Base-by-base conservation (phyloP, 2,329 filamentous ascomycete genomes). In the Alternaria ventricosa region DNA sequence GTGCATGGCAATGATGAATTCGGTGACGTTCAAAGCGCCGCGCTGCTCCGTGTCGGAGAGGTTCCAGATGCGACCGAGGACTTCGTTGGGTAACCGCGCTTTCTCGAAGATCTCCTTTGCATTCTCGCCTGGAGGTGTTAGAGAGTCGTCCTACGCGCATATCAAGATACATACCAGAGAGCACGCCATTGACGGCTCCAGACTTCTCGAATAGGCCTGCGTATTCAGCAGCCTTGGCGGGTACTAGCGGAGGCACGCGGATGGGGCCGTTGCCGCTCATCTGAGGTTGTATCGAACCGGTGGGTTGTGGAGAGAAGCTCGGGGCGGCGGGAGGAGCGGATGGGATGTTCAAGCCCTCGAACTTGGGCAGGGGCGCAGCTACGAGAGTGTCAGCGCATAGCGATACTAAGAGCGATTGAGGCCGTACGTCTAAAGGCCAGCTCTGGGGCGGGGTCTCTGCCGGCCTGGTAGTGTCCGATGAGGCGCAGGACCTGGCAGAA, bases 1-100 rank as follows among this genome's bases (percentile, higher is more conserved):
- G 80, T 99, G 96, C 96, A 99, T 99, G 49, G 96, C 96, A 75
- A 99, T 96, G 76, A 97, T 92, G 78, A 99, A 99, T 74, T 98
- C 96, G 13, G 94, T 95, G 72, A 90, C 86, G 61, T 94, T 92
- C 36, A 99, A 86, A 30, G 91, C 89, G 55, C 96, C 96, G 57
- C 94, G 89, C 81, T 97, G 94, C 80, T 97, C 94, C 0, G 93
- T 96, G 78, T 99, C 96, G 22, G 94, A 92, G 65, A 99, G 86
- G 73, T 92, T 94, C 96, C 96, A 99, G 83, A 99, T 97, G 70
- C 92, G 90, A n/a, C 94, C 94, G 30, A 99, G 86, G 11, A 92
- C 87, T 72, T 98, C 94, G 78, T 96, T 97, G 6, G 95, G 92
- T 66, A 99, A 83, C 59, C 92, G 90, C 1, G 95, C 95, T 78